These are phyloP conservation scores for Penstemon barbatus DNA, from an alignment of 257 asterid species.

Conservation along the genomic window DNA sequence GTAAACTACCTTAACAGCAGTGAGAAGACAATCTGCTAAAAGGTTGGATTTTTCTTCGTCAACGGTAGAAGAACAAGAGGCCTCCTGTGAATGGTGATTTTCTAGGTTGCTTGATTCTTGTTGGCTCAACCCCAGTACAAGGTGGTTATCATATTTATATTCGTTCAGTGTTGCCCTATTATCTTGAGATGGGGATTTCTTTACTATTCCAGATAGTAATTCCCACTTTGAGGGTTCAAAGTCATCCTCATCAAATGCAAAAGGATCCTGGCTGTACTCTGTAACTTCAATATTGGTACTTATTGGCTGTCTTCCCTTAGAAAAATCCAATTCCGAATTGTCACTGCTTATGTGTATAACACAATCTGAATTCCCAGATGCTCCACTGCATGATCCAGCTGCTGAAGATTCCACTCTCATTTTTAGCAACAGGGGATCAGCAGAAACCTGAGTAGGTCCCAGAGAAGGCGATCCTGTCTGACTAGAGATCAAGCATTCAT, in stretches of 20 bases:
- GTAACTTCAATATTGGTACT: slow-evolving; percentile 32
- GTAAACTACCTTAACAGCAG: slow-evolving; percentile 65
- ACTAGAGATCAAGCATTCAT: neutral
- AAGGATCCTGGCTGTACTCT: slow-evolving; percentile 71
- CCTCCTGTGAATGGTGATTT: slow-evolving; percentile 38
- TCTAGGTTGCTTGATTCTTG: slow-evolving; percentile 29
- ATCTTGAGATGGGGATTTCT: slow-evolving; percentile 35
- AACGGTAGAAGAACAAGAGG: slow-evolving; percentile 50
- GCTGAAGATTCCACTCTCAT: slow-evolving; percentile 57
- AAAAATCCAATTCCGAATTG: slow-evolving; percentile 34
- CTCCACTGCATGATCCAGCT: slow-evolving; percentile 56
- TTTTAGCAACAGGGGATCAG: slow-evolving; percentile 53
- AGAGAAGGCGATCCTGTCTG: slow-evolving; percentile 38
- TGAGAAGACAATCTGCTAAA: slow-evolving; percentile 72
- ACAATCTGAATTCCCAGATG: slow-evolving; percentile 33
- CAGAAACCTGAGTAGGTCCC: slow-evolving; percentile 35
- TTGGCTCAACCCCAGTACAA: slow-evolving; percentile 38
- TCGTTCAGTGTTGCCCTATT: slow-evolving; percentile 30
- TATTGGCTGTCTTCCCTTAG: slow-evolving; percentile 32
- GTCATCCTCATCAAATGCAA: slow-evolving; percentile 68
- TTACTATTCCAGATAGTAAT: slow-evolving; percentile 51
- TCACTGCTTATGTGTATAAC: slow-evolving; percentile 30
- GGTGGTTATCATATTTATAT: slow-evolving; percentile 31
- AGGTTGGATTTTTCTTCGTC: slow-evolving; percentile 51
- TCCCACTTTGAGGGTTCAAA: slow-evolving; percentile 84